Conservation (phyloP, 177 flowering plant genomes). For the Tripterygium wilfordii region DNA sequence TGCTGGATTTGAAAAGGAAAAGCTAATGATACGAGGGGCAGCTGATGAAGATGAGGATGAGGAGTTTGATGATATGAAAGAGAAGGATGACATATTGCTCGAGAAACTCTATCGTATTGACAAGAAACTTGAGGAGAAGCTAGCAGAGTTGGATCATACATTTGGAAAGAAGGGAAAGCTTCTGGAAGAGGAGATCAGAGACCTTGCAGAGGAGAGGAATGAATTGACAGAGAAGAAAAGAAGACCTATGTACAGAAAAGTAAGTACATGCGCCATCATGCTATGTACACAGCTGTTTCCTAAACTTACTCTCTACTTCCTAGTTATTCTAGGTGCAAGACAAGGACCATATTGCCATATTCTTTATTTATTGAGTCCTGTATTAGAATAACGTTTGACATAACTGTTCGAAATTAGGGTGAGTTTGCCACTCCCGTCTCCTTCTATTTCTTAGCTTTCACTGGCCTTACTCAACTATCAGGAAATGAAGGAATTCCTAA, state of each 20-base stretch:
- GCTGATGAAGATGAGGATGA: conserved; percentile 54
- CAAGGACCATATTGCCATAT: no score
- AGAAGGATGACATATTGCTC: conserved; percentile 61
- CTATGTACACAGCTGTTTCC: not conserved
- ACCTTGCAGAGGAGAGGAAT: conserved; percentile 93
- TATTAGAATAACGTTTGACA: no score
- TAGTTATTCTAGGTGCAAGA: no score
- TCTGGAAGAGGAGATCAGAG: conserved; percentile 85
- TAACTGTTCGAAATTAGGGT: no score
- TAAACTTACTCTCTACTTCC: no score
- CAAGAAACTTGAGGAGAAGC: conserved; percentile 74
- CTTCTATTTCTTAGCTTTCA: no score
- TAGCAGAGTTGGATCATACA: conserved; percentile 74
- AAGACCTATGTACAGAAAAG: conserved; percentile 75
- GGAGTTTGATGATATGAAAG: conserved; percentile 60
- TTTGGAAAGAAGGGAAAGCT: conserved; percentile 86
- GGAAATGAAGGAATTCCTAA: no score
- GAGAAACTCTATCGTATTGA: conserved; percentile 75
- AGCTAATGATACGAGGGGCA: conserved; percentile 24
- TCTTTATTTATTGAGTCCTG: no score
- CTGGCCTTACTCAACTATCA: no score
- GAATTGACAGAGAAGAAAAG: conserved; percentile 72
- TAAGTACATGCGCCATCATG: conserved; percentile 26
- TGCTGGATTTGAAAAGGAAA: conserved; percentile 42
- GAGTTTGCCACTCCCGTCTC: no score